Percentiles rank a stretch among this genome's conserved stretches.
These are phyloP conservation scores for Fragaria nilgerrensis DNA, from an alignment of 306 rosid genomes.

Conservation along the genomic window DNA sequence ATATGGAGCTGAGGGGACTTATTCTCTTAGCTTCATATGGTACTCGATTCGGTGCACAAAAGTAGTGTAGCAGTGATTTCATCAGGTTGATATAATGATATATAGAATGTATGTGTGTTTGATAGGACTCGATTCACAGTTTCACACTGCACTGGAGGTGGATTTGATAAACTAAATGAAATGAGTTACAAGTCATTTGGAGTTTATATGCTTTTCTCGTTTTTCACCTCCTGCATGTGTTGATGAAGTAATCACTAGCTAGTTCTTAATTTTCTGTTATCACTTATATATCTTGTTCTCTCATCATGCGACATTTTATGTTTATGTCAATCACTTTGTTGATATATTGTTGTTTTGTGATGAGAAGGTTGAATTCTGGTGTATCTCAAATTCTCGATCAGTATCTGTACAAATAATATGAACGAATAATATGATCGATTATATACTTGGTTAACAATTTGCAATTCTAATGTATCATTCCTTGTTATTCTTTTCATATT, in stretches of 20 bases:
- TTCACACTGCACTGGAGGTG: background rate
- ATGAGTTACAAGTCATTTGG: too few species aligned
- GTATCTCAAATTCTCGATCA: background rate
- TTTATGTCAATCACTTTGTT: background rate
- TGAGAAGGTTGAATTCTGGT: background rate
- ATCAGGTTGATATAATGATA: background rate
- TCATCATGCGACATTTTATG: too few species aligned
- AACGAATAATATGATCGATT: too few species aligned
- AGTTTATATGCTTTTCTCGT: too few species aligned
- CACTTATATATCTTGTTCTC: too few species aligned
- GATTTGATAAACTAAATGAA: too few species aligned
- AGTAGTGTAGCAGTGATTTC: background rate
- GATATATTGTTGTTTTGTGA: background rate
- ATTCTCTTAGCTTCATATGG: background rate
- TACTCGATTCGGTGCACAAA: background rate
- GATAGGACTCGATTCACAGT: background rate
- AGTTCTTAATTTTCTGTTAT: too few species aligned
- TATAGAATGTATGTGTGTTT: background rate
- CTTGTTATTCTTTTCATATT: background rate
- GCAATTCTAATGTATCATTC: background rate
- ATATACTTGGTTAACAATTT: background rate
- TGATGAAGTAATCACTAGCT: too few species aligned
- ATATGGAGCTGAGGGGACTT: constrained; percentile 8
- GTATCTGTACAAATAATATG: background rate
- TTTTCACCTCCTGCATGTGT: too few species aligned